Percentiles rank a stretch among this genome's conserved stretches.
phyloP scores from a whole-genome alignment of 768 basidiomycete genomes.

The Steccherinum ochraceum region DNA sequence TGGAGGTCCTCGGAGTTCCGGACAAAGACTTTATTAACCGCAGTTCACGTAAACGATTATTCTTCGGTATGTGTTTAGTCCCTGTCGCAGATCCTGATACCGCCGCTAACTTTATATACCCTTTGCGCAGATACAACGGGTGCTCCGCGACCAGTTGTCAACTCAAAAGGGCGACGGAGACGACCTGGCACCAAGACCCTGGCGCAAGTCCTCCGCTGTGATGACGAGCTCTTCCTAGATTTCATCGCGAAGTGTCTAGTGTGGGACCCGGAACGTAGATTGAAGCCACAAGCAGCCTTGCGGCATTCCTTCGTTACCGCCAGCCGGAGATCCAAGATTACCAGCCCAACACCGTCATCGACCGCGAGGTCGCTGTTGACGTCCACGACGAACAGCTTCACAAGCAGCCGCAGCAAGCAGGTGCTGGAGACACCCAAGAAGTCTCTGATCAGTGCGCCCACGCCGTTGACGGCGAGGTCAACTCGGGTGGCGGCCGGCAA shows the following conservation, averaged over 20 bases:
- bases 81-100: neutral
- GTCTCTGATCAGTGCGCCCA: constrained; percentile 83
- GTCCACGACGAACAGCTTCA: constrained; percentile 46
- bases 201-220: constrained; percentile 81
- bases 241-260: constrained; percentile 96
- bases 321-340: constrained; percentile 44
- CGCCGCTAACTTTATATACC: constrained; percentile 3
- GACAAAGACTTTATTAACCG: constrained; percentile 94
- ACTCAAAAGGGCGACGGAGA: constrained; percentile 91
- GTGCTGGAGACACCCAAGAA: constrained; percentile 78
- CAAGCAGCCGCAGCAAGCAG: constrained; percentile 49
- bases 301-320: constrained; percentile 84
- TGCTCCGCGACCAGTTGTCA: constrained; percentile 88
- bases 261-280: constrained; percentile 95
- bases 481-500: constrained; percentile 45
- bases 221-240: constrained; percentile 94
- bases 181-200: constrained; percentile 90
- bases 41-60: constrained; percentile 88
- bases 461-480: constrained; percentile 76
- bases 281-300: constrained; percentile 90
- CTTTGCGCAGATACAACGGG: constrained; percentile 82
- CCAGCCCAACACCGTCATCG: constrained; percentile 32
- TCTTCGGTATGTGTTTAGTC: constrained; percentile 68
- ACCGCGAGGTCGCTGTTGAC: constrained; percentile 52
- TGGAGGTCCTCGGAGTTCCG: constrained; percentile 96